Evolutionary conservation across 2,329 filamentous ascomycete genomes (phyloP), one percentile per base, ranked within the genome.

Genomic region (Aspergillus sp.): DNA sequence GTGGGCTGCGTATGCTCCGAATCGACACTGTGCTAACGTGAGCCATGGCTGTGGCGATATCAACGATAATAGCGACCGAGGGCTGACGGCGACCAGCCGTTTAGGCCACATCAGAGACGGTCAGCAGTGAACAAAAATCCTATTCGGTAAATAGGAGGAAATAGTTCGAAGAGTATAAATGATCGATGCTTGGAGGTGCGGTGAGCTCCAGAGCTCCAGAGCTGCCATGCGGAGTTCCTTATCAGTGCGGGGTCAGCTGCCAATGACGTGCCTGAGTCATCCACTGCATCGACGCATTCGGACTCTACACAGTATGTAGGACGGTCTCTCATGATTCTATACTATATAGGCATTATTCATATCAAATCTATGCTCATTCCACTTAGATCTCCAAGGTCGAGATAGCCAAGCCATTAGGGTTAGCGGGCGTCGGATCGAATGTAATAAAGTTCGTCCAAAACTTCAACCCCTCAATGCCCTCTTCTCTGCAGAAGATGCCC

Each of bases 401-500:
- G 24, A 47, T 13, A 41, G 45, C 54, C 39, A 55, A 41, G 34
- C 42, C 41, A 34, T 51, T 39, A n/a, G 55, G 37, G 15, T 53
- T 51, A 20, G 54, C 49, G 12, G 46, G 12, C 5, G 17, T 51
- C 15, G 56, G 45, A 45, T 59, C 48, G 33, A 53, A 59, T 27
- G 58, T 60, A 44, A 81, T 64, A 58, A 73, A 83, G 69, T 99
- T 99, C 75, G 90, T 87, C 95, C 95, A 99, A 74, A 96, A 99
- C 68, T 89, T 89, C 47, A 96, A 80, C 0, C 95, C 95, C 72
- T 97, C 93, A 13, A 98, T 85, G 4, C 91, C 89, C 68, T 96
- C 93, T 72, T 99, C 95, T 48, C 95, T 87, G 72, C 93, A 98
- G 19, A 99, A 73, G 3, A 87, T 86, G 0, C 95, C 95, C 56